Evolutionary conservation across 2,329 filamentous ascomycete genomes (phyloP), one percentile per base, ranked within the genome.

Genomic region (Exophiala sideris): DNA sequence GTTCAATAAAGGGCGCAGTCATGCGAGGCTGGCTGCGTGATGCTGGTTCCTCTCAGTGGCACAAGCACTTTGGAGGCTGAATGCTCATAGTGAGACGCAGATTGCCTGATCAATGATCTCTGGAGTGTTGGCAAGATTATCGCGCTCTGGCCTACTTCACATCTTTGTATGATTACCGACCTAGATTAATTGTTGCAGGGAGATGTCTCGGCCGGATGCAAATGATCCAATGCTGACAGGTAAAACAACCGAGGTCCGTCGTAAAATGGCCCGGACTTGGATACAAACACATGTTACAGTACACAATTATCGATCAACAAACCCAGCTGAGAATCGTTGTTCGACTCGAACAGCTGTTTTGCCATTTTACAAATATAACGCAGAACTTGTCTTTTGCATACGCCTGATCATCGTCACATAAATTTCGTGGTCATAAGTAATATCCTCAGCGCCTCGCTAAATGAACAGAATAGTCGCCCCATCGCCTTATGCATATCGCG

Each of bases 401-500:
- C 14, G 10, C 14, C 10, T 12, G 5, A 38, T 38, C 35, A 29
- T 5, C 7, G 5, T 29, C 24, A 29, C 24, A 38, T 36, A 39
- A 8, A 45, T 39, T n/a, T 12, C 16, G 16, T 10, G 29, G n/a
- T 20, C 18, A 41, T 16, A 12, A 38, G 35, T 38, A 38, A 38
- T 10, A 33, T 40, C 50, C 52, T 14, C 45, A 42, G 50, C 52
- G 52, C 52, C 52, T 32, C 42, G 52, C 52, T 55, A 55, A 50
- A 53, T 35, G 24, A 33, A 40, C 41, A 46, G 6, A 47, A 24
- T 32, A 12, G 32, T 45, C 29, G 29, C 46, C 33, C 39, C 5
- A 9, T 41, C 46, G 33, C 20, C 24, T 42, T 48, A 56, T 24
- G 54, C 54, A 54, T 57, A 57, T 21, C 54, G 53, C 35, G 54